phyloP scores from a whole-genome alignment of 169 alveolate species.

The Plasmodium gaboni region DNA sequence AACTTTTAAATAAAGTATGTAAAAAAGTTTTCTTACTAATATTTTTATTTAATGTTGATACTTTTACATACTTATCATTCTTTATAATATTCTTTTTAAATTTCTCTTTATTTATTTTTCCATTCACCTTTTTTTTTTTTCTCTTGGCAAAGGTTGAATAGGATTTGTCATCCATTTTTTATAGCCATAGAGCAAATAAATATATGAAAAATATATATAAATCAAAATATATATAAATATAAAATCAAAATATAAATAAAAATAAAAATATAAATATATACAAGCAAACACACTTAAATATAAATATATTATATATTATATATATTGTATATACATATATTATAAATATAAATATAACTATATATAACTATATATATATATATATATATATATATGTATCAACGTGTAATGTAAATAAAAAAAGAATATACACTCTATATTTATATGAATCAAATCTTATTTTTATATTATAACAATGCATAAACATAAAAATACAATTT shows the following conservation, averaged over 20 bases:
- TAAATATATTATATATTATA: no score
- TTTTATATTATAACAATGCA: no score
- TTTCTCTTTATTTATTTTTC: conserved; percentile 67
- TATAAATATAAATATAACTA: no score
- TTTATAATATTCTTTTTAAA: conserved; percentile 50
- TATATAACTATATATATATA: no score
- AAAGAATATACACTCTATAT: no score
- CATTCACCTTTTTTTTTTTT: conserved; percentile 68
- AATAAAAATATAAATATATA: background rate
- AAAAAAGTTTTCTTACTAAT: conserved; percentile 51
- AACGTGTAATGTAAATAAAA: no score
- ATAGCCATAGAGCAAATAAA: conserved; percentile 19
- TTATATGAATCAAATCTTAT: no score
- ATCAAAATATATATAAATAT: background rate
- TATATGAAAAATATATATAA: background rate
- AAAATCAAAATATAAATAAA: background rate
- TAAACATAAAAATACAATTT: no score
- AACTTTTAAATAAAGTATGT: conserved; percentile 68
- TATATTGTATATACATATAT: no score
- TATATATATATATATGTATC: no score
- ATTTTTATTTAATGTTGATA: conserved; percentile 48
- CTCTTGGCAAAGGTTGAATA: conserved; percentile 57
- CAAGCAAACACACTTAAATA: background rate
- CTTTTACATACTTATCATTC: conserved; percentile 52
- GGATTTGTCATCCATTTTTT: conserved; percentile 64